A percentile compares a stretch with the other conserved stretches of the same genome.
Evolutionary conservation across 2,329 filamentous ascomycete genomes (phyloP).

Genomic region (Seiridium unicorne): DNA sequence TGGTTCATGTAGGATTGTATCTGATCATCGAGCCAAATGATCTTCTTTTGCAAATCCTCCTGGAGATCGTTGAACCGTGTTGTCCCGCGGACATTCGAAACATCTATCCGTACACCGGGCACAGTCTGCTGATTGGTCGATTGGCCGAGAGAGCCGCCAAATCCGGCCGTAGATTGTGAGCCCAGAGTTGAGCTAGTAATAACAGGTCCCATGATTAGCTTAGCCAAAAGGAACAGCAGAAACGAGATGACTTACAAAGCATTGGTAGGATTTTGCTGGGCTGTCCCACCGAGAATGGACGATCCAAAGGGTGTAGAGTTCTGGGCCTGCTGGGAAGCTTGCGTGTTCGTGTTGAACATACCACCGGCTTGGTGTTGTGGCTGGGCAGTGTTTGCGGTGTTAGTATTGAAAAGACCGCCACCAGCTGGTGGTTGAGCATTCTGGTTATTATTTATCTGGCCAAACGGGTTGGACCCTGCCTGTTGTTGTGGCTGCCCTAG

Average conservation of each 20-base stretch:
- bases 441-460: background rate
- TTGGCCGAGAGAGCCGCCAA: constrained; percentile 46
- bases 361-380: constrained; percentile 5
- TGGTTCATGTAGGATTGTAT: constrained; percentile 79
- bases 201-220: background rate
- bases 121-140: constrained; percentile 52
- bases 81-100: constrained; percentile 76
- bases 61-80: constrained; percentile 90
- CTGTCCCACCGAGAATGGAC: background rate
- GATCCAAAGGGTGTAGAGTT: background rate
- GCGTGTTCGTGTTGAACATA: constrained; percentile 5
- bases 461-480: constrained; percentile 26
- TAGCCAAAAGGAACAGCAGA: background rate
- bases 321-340: constrained; percentile 1
- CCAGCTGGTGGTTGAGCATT: background rate
- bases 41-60: constrained; percentile 74
- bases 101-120: constrained; percentile 75
- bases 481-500: constrained; percentile 10
- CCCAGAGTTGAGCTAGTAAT: background rate
- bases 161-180: constrained; percentile 18
- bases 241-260: constrained; percentile 27
- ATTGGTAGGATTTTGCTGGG: constrained; percentile 15
- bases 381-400: constrained; percentile 13
- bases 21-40: constrained; percentile 74
- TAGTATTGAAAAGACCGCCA: constrained; percentile 7